A percentile compares a stretch with the other conserved stretches of the same genome.
These are phyloP conservation scores for Eimeria necatrix DNA, from an alignment of 169 alveolate species.

Conservation along the genomic window DNA sequence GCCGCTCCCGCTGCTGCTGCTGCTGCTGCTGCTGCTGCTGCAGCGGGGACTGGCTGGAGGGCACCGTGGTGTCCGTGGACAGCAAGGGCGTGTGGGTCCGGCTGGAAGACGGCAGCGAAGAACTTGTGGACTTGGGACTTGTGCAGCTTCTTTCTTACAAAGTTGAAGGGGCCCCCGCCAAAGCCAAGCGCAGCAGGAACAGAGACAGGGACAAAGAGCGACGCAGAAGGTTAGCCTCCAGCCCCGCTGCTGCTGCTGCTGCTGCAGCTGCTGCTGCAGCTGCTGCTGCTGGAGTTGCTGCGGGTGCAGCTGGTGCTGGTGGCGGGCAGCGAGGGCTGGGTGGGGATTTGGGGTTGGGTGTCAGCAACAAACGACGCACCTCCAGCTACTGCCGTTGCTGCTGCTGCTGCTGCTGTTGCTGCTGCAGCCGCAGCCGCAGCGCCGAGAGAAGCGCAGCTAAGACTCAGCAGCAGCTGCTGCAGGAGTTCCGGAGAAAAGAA, in stretches of 20 bases:
- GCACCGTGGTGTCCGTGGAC: slow-evolving; percentile 34
- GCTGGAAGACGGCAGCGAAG: slow-evolving; percentile 74
- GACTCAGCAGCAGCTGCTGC: slow-evolving; percentile 72
- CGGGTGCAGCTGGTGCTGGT: no score
- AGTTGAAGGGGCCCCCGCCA: background rate
- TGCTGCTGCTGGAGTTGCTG: background rate
- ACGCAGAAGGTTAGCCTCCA: background rate
- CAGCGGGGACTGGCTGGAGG: slow-evolving; percentile 81
- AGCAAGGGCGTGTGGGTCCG: slow-evolving; percentile 32
- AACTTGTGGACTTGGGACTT: slow-evolving; percentile 65
- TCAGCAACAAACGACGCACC: no score
- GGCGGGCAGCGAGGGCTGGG: no score
- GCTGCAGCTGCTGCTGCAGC: background rate
- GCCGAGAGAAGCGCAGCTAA: background rate
- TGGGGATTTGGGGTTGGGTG: no score
- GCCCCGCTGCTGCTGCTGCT: background rate
- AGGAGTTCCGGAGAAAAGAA: slow-evolving; percentile 69
- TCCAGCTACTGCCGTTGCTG: no score
- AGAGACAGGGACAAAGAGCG: background rate
- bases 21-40: background rate
- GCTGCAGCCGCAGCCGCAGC: slow-evolving; percentile 22
- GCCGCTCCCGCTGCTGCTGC: background rate
- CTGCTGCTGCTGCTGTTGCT: background rate
- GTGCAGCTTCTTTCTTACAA: slow-evolving; percentile 13
- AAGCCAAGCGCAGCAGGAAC: background rate